Evolutionary conservation across 2,329 filamentous ascomycete species (phyloP).

Genomic region (Arthrinium puccinioides): DNA sequence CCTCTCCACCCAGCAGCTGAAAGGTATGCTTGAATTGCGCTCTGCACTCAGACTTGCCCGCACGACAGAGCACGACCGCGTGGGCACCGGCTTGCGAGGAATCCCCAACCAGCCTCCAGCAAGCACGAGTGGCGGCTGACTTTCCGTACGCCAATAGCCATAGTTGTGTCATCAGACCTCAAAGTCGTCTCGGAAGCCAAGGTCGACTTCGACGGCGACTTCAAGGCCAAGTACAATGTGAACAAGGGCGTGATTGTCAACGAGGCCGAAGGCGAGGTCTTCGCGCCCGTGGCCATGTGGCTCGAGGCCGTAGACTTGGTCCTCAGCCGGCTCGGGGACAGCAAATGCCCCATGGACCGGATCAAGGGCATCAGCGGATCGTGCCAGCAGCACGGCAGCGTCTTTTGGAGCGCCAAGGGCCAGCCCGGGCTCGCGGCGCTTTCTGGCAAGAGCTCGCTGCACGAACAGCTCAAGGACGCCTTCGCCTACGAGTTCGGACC

Average conservation of each 20-base stretch:
- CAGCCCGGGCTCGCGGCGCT: conserved; percentile 56
- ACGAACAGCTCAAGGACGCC: conserved; percentile 64
- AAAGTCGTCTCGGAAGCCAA: conserved; percentile 78
- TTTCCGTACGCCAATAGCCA: conserved; percentile 41
- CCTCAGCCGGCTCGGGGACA: conserved; percentile 61
- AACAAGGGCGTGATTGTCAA: conserved; percentile 84
- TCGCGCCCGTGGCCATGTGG: conserved; percentile 89
- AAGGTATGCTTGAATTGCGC: conserved; percentile 49
- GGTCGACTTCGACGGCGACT: conserved; percentile 90
- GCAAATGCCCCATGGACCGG: conserved; percentile 63
- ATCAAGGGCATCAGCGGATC: conserved; percentile 83
- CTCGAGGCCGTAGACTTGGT: conserved; percentile 88
- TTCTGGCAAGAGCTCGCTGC: conserved; percentile 50
- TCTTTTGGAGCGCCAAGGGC: conserved; percentile 77
- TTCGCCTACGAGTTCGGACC: conserved; percentile 84
- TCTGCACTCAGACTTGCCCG: conserved; percentile 3
- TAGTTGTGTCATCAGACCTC: conserved; percentile 78
- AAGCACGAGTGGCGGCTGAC: no score
- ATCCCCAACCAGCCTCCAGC: no score
- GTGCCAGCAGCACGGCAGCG: conserved; percentile 95
- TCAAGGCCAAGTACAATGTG: conserved; percentile 64
- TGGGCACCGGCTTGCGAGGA: not conserved
- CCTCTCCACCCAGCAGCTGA: conserved; percentile 93
- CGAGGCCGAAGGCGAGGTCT: conserved; percentile 78
- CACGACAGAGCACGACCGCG: not conserved